Evolutionary conservation across 1,284 basidiomycete genomes (phyloP).

Genomic region (Cryptococcus jaspeensis): DNA sequence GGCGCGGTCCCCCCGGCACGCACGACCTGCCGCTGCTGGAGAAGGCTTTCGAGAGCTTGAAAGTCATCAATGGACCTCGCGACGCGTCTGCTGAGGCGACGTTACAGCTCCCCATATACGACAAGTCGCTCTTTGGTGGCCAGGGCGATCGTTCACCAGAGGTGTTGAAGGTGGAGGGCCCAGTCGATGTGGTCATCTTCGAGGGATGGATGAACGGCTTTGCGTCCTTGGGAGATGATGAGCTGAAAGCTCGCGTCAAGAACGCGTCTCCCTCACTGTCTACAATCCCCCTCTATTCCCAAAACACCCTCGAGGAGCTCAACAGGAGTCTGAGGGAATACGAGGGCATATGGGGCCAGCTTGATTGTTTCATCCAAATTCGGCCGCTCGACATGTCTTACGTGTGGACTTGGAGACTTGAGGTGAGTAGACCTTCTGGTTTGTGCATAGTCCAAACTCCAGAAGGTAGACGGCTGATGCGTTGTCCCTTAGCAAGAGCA

Average conservation of each 20-base stretch:
- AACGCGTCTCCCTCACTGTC: neutral
- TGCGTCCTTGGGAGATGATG: constrained; percentile 19
- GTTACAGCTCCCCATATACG: constrained; percentile 67
- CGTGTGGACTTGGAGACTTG: constrained; percentile 19
- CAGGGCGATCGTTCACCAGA: constrained; percentile 71
- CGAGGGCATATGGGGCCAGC: constrained; percentile 10
- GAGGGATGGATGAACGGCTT: constrained; percentile 53
- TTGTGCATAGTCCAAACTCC: no score
- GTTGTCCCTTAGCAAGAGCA: constrained; percentile 76
- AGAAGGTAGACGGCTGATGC: neutral
- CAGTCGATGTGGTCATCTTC: constrained; percentile 70
- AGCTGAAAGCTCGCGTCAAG: constrained; percentile 39
- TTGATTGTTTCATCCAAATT: constrained; percentile 11
- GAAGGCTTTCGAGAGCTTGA: constrained; percentile 7
- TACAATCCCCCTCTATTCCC: constrained; percentile 18
- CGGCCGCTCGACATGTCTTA: constrained; percentile 4
- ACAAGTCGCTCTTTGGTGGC: constrained; percentile 75
- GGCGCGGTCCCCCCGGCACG: constrained; percentile 45
- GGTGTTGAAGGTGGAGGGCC: constrained; percentile 35
- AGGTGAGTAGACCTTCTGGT: constrained; percentile 20
- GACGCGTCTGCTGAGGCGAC: neutral
- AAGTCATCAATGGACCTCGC: constrained; percentile 6
- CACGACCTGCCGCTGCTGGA: constrained; percentile 32
- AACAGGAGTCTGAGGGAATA: constrained; percentile 50
- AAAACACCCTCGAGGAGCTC: constrained; percentile 19